Evolutionary conservation across 2,329 filamentous ascomycete species (phyloP).

Genomic region (Colletotrichum godetiae): DNA sequence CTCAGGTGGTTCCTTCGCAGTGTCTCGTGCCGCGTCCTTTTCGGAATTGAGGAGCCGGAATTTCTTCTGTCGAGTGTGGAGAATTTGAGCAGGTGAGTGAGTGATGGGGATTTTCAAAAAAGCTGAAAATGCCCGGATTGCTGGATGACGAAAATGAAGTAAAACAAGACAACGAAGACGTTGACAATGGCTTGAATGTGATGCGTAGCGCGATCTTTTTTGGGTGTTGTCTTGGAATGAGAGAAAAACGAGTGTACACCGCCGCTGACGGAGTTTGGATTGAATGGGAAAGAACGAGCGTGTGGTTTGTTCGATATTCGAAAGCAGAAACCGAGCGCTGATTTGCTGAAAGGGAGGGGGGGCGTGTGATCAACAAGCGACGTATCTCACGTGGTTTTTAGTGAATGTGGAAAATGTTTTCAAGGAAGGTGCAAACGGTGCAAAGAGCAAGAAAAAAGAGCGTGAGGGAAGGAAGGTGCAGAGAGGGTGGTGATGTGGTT

Average conservation of each 20-base stretch:
- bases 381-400: constrained; percentile 12
- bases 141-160: constrained; percentile 18
- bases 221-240: constrained; percentile 11
- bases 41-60: constrained; percentile 26
- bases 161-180: constrained; percentile 17
- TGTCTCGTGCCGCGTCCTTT: constrained; percentile 32
- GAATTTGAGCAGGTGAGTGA: background rate
- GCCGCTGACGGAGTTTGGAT: constrained; percentile 26
- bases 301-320: constrained; percentile 11
- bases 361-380: constrained; percentile 19
- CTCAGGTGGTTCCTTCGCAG: constrained; percentile 22
- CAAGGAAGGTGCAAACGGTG: constrained; percentile 11
- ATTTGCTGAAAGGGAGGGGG: background rate
- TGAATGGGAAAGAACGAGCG: constrained; percentile 27
- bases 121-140: background rate
- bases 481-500: constrained; percentile 4
- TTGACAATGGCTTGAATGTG: background rate
- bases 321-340: background rate
- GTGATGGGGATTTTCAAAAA: background rate
- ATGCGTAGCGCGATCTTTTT: background rate
- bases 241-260: constrained; percentile 25
- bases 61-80: constrained; percentile 18
- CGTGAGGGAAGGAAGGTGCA: constrained; percentile 11
- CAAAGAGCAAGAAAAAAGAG: constrained; percentile 10
- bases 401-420: background rate